Evolutionary conservation across 2,329 filamentous ascomycete species (phyloP).

Genomic region (Lasiodiplodia citricola): DNA sequence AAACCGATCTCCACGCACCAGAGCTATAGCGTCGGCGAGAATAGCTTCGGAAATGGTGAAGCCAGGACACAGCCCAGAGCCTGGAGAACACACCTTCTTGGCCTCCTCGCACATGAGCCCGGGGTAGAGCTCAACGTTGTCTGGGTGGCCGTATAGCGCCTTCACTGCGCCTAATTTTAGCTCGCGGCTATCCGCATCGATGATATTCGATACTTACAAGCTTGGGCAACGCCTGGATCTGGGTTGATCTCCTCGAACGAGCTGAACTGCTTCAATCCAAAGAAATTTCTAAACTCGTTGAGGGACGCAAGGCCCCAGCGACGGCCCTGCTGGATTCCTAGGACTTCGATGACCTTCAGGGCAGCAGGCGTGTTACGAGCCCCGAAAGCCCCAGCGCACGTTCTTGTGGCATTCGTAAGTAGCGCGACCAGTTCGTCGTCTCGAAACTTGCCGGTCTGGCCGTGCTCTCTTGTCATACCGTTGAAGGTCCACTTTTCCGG

Average conservation of each 20-base stretch:
- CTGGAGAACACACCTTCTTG: conserved; percentile 57
- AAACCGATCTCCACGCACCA: conserved; percentile 34
- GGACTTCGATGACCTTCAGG: conserved; percentile 65
- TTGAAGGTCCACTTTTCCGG: conserved; percentile 49
- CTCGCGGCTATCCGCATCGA: too few relatives aligned
- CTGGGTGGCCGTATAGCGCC: conserved; percentile 57
- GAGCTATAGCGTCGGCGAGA: conserved; percentile 53
- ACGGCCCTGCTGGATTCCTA: conserved; percentile 75
- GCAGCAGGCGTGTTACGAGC: conserved; percentile 55
- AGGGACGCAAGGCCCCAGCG: conserved; percentile 74
- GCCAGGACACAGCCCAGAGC: conserved; percentile 52
- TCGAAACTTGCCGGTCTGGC: conserved; percentile 46
- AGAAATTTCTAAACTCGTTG: conserved; percentile 81
- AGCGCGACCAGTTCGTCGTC: conserved; percentile 53
- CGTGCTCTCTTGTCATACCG: conserved; percentile 45
- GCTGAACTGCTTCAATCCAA: conserved; percentile 72
- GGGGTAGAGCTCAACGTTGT: conserved; percentile 64
- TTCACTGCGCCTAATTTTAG: conserved; percentile 34
- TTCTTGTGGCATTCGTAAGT: conserved; percentile 43
- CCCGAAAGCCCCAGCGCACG: conserved; percentile 59
- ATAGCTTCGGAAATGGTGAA: conserved; percentile 63
- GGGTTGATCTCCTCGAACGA: conserved; percentile 80
- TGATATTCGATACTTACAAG: conserved; percentile 15
- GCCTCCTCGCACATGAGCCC: conserved; percentile 62
- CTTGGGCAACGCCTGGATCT: conserved; percentile 49